Evolutionary conservation across 129 eudicot genomes (phyloP).

Genomic region (Glebionis coronaria): DNA sequence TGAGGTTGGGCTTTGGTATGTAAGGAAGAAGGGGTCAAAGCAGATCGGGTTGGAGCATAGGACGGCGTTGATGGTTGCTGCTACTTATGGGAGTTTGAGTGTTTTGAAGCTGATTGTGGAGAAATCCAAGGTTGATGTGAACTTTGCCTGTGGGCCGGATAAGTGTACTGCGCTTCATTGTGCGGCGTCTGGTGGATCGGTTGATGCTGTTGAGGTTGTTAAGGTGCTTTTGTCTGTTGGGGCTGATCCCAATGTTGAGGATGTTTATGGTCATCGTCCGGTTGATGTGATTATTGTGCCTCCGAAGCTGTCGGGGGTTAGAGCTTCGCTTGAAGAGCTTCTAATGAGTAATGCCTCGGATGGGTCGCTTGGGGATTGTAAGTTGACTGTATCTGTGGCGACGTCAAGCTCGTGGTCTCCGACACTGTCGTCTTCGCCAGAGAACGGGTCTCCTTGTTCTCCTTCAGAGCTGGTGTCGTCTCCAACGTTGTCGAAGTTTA

Average conservation of each 20-base stretch:
- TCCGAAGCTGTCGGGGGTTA: constrained; percentile 46
- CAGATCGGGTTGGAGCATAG: constrained; percentile 63
- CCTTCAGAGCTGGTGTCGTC: constrained; percentile 56
- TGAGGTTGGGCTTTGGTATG: constrained; percentile 84
- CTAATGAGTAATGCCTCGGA: constrained; percentile 44
- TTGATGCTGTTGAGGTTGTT: constrained; percentile 53
- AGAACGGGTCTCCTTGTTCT: constrained; percentile 60
- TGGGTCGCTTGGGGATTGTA: constrained; percentile 44
- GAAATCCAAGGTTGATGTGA: constrained; percentile 57
- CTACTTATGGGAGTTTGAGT: constrained; percentile 74
- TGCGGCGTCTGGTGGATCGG: constrained; percentile 80
- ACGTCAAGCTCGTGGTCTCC: constrained; percentile 58
- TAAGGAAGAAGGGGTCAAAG: constrained; percentile 58
- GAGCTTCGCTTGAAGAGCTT: constrained; percentile 56
- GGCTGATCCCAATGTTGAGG: constrained; percentile 65
- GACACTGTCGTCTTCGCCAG: constrained; percentile 59
- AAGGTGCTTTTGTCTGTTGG: constrained; percentile 65
- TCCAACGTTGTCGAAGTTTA: constrained; percentile 47
- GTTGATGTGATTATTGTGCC: constrained; percentile 62
- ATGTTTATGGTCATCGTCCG: constrained; percentile 64
- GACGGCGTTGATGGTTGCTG: constrained; percentile 91
- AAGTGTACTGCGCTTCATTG: constrained; percentile 83
- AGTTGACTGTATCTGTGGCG: constrained; percentile 44
- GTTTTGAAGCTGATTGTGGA: constrained; percentile 56
- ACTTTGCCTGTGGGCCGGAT: constrained; percentile 56